A percentile compares a stretch with the other conserved stretches of the same genome.
phyloP scores from a whole-genome alignment of 495 filamentous ascomycete species.

The Pyronema domesticum region DNA sequence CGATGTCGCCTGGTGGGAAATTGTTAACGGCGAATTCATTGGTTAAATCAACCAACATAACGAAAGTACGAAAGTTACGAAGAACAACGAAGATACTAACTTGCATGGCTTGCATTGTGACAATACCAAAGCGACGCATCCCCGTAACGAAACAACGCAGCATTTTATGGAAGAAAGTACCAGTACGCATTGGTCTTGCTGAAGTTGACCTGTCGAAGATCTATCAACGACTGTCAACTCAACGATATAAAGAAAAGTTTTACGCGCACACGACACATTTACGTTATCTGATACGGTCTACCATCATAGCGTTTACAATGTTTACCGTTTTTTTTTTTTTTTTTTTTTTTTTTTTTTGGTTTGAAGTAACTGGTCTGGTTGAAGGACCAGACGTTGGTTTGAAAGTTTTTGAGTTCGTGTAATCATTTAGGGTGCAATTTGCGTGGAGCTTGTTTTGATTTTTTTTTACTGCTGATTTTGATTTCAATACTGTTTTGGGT shows the following conservation, averaged over 20 bases:
- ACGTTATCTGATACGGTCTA: background rate
- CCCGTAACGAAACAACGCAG: background rate
- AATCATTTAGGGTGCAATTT: conserved; percentile 3
- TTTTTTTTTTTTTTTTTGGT: conserved; percentile 4
- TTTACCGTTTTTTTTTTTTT: conserved; percentile 4
- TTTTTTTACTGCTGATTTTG: background rate
- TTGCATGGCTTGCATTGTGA: background rate
- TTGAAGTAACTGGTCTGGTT: no score
- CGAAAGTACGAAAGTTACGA: conserved; percentile 9
- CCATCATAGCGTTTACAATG: conserved; percentile 1
- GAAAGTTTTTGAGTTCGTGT: conserved; percentile 4
- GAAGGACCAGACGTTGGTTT: background rate
- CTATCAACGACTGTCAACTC: background rate
- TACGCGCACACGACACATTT: background rate
- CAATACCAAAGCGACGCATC: background rate
- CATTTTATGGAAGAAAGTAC: no score
- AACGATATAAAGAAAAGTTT: background rate
- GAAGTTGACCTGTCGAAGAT: no score
- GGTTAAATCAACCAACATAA: conserved; percentile 26
- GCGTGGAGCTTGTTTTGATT: background rate
- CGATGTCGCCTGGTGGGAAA: conserved; percentile 42
- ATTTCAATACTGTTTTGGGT: background rate
- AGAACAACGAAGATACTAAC: conserved; percentile 7
- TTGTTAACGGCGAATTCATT: conserved; percentile 48
- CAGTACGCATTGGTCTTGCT: no score